phyloP scores from a whole-genome alignment of 306 rosid species.

The Lithocarpus polystachyus region DNA sequence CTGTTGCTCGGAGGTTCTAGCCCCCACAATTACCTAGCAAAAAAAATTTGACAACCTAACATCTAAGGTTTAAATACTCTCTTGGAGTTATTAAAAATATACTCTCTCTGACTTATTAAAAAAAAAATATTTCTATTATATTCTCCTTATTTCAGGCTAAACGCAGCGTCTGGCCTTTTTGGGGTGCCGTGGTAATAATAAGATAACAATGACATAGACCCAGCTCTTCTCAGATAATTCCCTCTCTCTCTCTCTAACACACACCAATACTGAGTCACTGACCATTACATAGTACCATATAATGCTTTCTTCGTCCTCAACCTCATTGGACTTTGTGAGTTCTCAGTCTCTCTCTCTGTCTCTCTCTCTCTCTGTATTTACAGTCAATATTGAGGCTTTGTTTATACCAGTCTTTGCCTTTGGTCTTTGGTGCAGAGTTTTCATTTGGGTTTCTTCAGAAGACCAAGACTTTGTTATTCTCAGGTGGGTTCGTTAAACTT shows the following conservation, averaged over 20 bases:
- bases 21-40: too few relatives aligned
- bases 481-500: conserved; percentile 20
- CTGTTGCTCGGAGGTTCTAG: too few relatives aligned
- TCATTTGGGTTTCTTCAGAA: conserved; percentile 4
- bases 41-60: too few relatives aligned
- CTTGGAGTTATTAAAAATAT: too few relatives aligned
- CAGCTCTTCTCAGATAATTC: background rate
- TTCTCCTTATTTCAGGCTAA: too few relatives aligned
- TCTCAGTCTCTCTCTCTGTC: background rate
- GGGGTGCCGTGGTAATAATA: background rate
- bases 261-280: background rate
- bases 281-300: background rate
- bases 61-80: too few relatives aligned
- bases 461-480: conserved; percentile 7
- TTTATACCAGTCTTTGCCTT: background rate
- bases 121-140: too few relatives aligned
- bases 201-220: background rate
- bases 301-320: background rate
- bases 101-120: too few relatives aligned
- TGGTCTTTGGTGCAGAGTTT: conserved; percentile 20
- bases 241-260: background rate
- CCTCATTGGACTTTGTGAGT: background rate
- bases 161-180: background rate
- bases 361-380: background rate
- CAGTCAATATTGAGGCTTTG: background rate